Evolutionary conservation across 129 eudicot genomes (phyloP).

Genomic region (Centaurea solstitialis): DNA sequence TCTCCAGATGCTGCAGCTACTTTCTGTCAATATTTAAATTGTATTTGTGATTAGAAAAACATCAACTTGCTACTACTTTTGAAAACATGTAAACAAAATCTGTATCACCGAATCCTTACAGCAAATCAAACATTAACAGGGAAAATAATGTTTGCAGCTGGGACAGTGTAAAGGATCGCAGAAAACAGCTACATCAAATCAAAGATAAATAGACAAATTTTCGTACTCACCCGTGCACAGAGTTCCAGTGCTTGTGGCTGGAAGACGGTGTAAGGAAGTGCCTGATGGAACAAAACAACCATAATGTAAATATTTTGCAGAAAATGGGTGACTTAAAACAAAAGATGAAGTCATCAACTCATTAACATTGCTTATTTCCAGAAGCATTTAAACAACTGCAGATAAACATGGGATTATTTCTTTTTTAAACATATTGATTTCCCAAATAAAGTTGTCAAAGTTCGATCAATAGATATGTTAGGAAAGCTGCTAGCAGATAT

Average conservation of each 20-base stretch:
- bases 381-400: not conserved
- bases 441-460: not conserved
- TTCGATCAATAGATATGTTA: not conserved
- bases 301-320: not conserved
- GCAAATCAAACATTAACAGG: not conserved
- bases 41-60: not conserved
- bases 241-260: slow-evolving; percentile 96
- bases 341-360: not conserved
- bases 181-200: not conserved
- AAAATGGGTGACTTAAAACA: not conserved
- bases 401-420: not conserved
- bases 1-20: slow-evolving; percentile 99
- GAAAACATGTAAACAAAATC: not conserved
- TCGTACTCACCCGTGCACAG: slow-evolving; percentile 83
- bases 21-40: slow-evolving; percentile 54
- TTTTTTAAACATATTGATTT: too few relatives aligned
- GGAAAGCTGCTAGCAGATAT: not conserved
- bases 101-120: not conserved
- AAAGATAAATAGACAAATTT: slow-evolving; percentile 9
- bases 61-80: not conserved
- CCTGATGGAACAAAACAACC: slow-evolving; percentile 47
- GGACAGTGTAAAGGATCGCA: not conserved
- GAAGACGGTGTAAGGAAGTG: slow-evolving; percentile 67
- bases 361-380: not conserved
- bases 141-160: not conserved